Conservation (phyloP, 1,139 yeast species). For the Candida buenavistaensis region DNA sequence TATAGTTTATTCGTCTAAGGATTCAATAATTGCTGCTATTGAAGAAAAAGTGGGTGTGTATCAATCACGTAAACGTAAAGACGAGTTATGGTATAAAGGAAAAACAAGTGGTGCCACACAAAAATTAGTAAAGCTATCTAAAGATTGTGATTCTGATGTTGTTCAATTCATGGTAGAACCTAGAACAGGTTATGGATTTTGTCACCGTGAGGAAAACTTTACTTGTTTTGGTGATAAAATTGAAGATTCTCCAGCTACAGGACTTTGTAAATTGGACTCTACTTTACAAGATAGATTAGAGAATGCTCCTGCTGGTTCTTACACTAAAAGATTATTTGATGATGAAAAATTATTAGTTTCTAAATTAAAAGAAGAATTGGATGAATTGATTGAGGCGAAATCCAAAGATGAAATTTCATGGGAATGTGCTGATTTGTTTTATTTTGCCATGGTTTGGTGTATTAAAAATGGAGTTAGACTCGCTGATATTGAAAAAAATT, state of each 20-base stretch:
- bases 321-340: conserved; percentile 81
- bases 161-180: conserved; percentile 84
- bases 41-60: conserved; percentile 86
- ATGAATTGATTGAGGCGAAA: conserved; percentile 86
- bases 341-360: conserved; percentile 78
- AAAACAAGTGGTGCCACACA: conserved; percentile 95
- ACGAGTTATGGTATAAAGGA: conserved; percentile 92
- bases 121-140: conserved; percentile 58
- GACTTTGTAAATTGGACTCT: conserved; percentile 64
- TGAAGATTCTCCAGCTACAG: conserved; percentile 52
- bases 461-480: conserved; percentile 78
- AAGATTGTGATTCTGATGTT: conserved; percentile 93
- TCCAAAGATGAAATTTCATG: conserved; percentile 70
- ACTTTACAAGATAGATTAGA: conserved; percentile 55
- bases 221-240: conserved; percentile 69
- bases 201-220: conserved; percentile 72
- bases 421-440: conserved; percentile 96
- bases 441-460: conserved; percentile 87
- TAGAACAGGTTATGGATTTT: conserved; percentile 76
- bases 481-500: conserved; percentile 77
- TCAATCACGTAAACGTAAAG: conserved; percentile 84
- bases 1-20: conserved; percentile 83
- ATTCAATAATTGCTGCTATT: conserved; percentile 80
- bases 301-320: conserved; percentile 86
- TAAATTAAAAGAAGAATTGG: conserved; percentile 94